Evolutionary conservation across 345 rosid genomes (phyloP), one percentile per base, ranked within the genome.

Genomic region (Arabidopsis arenosa): DNA sequence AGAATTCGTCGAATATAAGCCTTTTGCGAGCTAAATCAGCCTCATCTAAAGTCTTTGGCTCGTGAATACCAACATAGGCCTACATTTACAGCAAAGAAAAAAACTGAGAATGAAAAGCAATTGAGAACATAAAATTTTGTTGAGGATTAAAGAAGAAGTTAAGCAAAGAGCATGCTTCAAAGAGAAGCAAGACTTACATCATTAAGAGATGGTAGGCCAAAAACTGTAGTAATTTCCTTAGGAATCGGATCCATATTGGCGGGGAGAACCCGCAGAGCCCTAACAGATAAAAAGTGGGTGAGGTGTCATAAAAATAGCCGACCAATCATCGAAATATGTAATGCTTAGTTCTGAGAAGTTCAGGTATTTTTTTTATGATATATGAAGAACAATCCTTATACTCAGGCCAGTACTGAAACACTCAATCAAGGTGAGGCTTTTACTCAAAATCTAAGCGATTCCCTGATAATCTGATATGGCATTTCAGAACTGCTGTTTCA

Each of bases 11-110:
- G 63, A 92, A 94, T 77, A 92, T 86, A 66, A 92, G 86, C 75
- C 98, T 87, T 85, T 88, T 94, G 77, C 96, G 97, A 85, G 98
- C 95, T 79, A 84, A 83, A 84, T 92, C 95, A 66, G 97, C 95
- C 79, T 94, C 97, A 35, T 79, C 92, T 58, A 82, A 79, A 80
- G 70, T 89, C 80, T 85, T 89, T 21, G 98, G 98, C 77, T 82
- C 88, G 80, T 94, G 98, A 75, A 94, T 92, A 70, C 92, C 90
- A 67, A 75, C 47, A 72, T 90, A 94, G 32, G 97, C 97, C 96
- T 94, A 74, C 79, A 83, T 67, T 68, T 63, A 82, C 63, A 77
- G 78, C 28, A 68, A 82, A 32, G 43, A 68, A 67, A 21, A 51
- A 49, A 28, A 57, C 12, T 28, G 14, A 40, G n/a, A 62, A 41